A percentile compares a stretch with the other conserved stretches of the same genome.
These are phyloP conservation scores for Madurella fahalii DNA, from an alignment of 2,329 filamentous ascomycete species.

Conservation along the genomic window DNA sequence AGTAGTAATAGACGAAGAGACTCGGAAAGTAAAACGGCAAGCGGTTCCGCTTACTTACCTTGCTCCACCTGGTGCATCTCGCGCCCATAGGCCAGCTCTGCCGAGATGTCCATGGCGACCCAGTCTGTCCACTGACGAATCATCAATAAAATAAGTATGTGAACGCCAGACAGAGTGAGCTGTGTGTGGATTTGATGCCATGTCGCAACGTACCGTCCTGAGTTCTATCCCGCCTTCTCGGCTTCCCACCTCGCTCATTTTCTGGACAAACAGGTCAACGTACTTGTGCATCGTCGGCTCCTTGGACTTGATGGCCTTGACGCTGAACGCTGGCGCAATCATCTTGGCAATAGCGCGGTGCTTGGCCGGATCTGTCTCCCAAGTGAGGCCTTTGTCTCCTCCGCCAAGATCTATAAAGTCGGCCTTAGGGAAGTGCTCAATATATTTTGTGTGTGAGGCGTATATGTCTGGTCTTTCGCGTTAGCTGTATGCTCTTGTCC, in stretches of 20 bases:
- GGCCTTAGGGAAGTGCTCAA: slow-evolving; percentile 13
- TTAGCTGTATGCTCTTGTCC: slow-evolving; percentile 3
- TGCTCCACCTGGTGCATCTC: slow-evolving; percentile 12
- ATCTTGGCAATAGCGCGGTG: slow-evolving; percentile 16
- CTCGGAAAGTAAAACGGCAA: too few species aligned
- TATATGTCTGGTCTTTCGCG: not conserved
- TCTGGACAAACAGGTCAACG: slow-evolving; percentile 13
- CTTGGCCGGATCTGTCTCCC: slow-evolving; percentile 6
- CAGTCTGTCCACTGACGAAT: slow-evolving; percentile 15
- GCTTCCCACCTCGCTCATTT: slow-evolving; percentile 1
- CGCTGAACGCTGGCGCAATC: slow-evolving; percentile 17
- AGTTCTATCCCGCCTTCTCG: slow-evolving; percentile 1
- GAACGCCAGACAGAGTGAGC: too few species aligned
- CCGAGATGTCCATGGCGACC: slow-evolving; percentile 17
- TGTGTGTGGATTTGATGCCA: too few species aligned
- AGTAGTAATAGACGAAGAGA: too few species aligned
- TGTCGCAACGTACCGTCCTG: not conserved
- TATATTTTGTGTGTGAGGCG: slow-evolving; percentile 3
- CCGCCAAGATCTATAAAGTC: slow-evolving; percentile 7
- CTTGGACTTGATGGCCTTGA: slow-evolving; percentile 6
- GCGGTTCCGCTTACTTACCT: slow-evolving; percentile 1
- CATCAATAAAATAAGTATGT: not conserved
- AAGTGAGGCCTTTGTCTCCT: slow-evolving; percentile 8
- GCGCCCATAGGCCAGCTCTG: slow-evolving; percentile 10
- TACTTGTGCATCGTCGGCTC: slow-evolving; percentile 9